phyloP scores from a whole-genome alignment of 192 early-diverging fungal species.

The Martensiomyces pterosporus region DNA sequence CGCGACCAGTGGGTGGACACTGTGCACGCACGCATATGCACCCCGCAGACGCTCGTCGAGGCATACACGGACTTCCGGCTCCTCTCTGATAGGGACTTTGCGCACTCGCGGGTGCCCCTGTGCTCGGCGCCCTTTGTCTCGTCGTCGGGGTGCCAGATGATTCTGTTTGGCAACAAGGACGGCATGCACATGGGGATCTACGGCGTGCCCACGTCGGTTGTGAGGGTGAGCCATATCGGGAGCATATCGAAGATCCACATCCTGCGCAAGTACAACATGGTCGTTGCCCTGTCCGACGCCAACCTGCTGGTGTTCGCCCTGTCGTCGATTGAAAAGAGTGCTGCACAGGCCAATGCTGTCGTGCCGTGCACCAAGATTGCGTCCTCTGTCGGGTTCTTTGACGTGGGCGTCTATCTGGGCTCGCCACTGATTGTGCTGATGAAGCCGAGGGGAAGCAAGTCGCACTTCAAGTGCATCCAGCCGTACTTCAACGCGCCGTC shows the following conservation, averaged over 20 bases:
- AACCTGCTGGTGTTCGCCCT: conserved; percentile 41
- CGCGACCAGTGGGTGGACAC: conserved; percentile 27
- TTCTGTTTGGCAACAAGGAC: conserved; percentile 40
- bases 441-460: conserved; percentile 42
- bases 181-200: conserved; percentile 48
- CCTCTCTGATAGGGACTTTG: conserved; percentile 45
- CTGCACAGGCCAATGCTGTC: conserved; percentile 12
- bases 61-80: conserved; percentile 40
- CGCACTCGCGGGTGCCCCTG: conserved; percentile 25
- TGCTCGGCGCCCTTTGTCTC: conserved; percentile 40
- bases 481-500: conserved; percentile 21
- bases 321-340: conserved; percentile 30
- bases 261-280: conserved; percentile 32
- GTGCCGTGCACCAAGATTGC: conserved; percentile 35
- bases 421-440: conserved; percentile 40
- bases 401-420: conserved; percentile 36
- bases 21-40: conserved; percentile 24
- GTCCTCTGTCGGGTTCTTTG: conserved; percentile 42
- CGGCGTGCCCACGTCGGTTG: conserved; percentile 43
- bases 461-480: conserved; percentile 52
- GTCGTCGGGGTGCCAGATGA: conserved; percentile 43
- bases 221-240: conserved; percentile 20
- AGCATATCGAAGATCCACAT: conserved; percentile 38
- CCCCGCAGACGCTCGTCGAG: conserved; percentile 47
- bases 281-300: conserved; percentile 32